Percentiles rank a stretch among this genome's conserved stretches.
These are phyloP conservation scores for Prunus kanzakura DNA, from an alignment of 306 rosid genomes.

Conservation along the genomic window DNA sequence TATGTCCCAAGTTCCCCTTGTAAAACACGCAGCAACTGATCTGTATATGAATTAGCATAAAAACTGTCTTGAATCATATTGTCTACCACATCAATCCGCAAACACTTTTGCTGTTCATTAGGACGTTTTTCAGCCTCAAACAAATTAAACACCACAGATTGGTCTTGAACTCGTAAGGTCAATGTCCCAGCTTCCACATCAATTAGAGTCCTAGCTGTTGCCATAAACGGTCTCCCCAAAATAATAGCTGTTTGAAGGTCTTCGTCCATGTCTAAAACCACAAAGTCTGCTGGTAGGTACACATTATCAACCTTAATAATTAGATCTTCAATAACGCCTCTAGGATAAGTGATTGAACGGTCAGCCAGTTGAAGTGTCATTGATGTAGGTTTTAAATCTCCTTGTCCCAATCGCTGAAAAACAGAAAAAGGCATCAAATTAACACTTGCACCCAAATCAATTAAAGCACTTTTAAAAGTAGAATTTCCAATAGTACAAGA, in stretches of 20 bases:
- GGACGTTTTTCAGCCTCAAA: background rate
- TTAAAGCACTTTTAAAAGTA: background rate
- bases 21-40: no score
- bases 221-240: background rate
- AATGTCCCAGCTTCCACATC: background rate
- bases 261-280: no score
- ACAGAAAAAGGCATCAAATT: background rate
- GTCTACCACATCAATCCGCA: background rate
- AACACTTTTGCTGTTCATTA: rapidly evolving
- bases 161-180: background rate
- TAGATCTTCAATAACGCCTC: no score
- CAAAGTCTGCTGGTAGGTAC: no score
- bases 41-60: background rate
- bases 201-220: background rate
- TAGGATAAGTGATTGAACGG: background rate
- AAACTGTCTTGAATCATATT: no score
- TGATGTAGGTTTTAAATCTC: background rate
- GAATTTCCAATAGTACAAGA: background rate
- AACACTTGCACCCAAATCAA: background rate
- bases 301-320: no score
- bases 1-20: no score
- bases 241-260: background rate
- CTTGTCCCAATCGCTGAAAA: background rate
- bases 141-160: no score
- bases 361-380: background rate